These are phyloP conservation scores for Ascoidea rubescens DNA, from an alignment of 805 yeast species.

Conservation along the genomic window DNA sequence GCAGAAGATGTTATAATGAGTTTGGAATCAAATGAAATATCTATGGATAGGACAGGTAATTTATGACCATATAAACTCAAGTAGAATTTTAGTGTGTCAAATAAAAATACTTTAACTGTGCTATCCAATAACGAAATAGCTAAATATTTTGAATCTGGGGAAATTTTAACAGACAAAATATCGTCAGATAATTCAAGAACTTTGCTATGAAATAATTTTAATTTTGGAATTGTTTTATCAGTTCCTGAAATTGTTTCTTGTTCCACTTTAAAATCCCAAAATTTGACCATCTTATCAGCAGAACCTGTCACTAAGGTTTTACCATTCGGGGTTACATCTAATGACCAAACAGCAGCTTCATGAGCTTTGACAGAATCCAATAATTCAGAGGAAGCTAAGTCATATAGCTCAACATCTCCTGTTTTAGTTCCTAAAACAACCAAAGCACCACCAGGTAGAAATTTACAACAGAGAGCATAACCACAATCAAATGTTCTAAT, in stretches of 20 bases:
- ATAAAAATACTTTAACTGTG: slow-evolving; percentile 89
- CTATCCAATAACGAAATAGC: slow-evolving; percentile 83
- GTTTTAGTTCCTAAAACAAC: slow-evolving; percentile 80
- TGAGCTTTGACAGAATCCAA: slow-evolving; percentile 70
- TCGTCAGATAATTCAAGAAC: slow-evolving; percentile 83
- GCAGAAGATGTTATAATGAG: slow-evolving; percentile 87
- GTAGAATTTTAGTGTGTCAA: slow-evolving; percentile 77
- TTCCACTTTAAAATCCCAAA: slow-evolving; percentile 73
- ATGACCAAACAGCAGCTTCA: slow-evolving; percentile 76
- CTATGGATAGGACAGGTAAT: slow-evolving; percentile 85
- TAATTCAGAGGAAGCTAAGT: slow-evolving; percentile 68
- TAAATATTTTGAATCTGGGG: slow-evolving; percentile 64
- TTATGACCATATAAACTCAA: slow-evolving; percentile 91
- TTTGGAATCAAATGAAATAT: slow-evolving; percentile 81
- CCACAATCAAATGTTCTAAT: slow-evolving; percentile 83
- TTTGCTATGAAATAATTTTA: slow-evolving; percentile 59
- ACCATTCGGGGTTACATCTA: slow-evolving; percentile 81
- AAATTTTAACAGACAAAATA: slow-evolving; percentile 61
- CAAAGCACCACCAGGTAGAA: slow-evolving; percentile 84
- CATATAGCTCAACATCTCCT: slow-evolving; percentile 76
- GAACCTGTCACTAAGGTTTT: slow-evolving; percentile 80
- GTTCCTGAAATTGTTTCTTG: slow-evolving; percentile 65
- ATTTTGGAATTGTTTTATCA: slow-evolving; percentile 26
- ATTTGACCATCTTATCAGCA: slow-evolving; percentile 79
- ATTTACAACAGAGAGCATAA: slow-evolving; percentile 65